Conservation (phyloP, 768 basidiomycete species). For the Xerocomellus dryophilus region DNA sequence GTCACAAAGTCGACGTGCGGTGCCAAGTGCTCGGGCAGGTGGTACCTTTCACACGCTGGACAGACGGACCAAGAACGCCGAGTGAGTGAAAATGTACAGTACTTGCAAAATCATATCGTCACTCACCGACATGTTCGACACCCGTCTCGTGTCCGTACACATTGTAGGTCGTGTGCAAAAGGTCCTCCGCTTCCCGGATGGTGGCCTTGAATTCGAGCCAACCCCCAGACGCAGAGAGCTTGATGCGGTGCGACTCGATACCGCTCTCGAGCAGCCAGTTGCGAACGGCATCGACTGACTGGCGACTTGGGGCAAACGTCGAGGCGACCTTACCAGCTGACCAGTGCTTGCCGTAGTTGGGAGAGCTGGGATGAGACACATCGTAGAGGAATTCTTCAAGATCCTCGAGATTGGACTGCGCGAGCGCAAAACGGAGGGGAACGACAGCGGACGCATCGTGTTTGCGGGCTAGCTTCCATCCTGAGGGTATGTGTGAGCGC, state of each 20-base stretch:
- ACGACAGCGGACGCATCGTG: slow-evolving; percentile 32
- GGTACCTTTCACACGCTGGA: slow-evolving; percentile 40
- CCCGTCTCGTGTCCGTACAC: slow-evolving; percentile 41
- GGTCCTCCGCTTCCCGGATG: slow-evolving; percentile 41
- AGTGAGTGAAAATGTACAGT: neutral
- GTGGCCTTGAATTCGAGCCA: slow-evolving; percentile 44
- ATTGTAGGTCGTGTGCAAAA: slow-evolving; percentile 42
- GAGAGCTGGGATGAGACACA: slow-evolving; percentile 43
- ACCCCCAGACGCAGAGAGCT: slow-evolving; percentile 30
- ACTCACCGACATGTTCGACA: slow-evolving; percentile 37
- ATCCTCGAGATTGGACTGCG: slow-evolving; percentile 39
- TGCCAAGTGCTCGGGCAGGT: slow-evolving; percentile 37
- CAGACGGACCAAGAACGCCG: neutral
- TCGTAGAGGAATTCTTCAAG: slow-evolving; percentile 42
- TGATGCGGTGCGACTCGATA: slow-evolving; percentile 34
- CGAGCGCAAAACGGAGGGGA: slow-evolving; percentile 46
- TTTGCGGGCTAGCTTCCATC: slow-evolving; percentile 35
- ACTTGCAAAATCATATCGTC: neutral
- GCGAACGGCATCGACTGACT: slow-evolving; percentile 37
- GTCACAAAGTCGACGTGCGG: slow-evolving; percentile 43
- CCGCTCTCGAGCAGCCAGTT: slow-evolving; percentile 41
- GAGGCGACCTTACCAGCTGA: slow-evolving; percentile 37
- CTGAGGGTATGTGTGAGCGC: slow-evolving; percentile 37
- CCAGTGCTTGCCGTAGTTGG: slow-evolving; percentile 47
- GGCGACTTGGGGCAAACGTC: slow-evolving; percentile 40